Base-by-base conservation (phyloP, 345 rosid species). In the Eucalyptus curtisii region DNA sequence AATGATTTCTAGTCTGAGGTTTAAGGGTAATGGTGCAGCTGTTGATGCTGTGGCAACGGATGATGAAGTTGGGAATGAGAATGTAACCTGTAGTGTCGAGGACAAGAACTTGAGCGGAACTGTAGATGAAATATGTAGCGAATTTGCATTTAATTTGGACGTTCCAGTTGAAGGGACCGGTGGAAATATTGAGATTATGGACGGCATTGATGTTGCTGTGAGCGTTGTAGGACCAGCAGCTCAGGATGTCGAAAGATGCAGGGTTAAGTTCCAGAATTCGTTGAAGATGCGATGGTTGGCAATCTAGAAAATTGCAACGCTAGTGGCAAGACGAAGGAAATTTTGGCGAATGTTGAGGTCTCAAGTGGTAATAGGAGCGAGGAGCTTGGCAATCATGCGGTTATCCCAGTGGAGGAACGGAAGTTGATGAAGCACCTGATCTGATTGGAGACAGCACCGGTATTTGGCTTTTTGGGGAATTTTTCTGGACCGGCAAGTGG, bases 381-480 rank as follows among this genome's bases (percentile, higher is more conserved):
- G 71, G 33, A 61, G 71, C 37, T 61, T 88, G 91, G 33, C 82
- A 85, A 40, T 85, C 89, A 89, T 85, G 86, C 85, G 17, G 79
- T 53, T 84, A 90, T 49, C 47, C 48, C 49, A n/a, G 89, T 37
- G 91, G 84, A 30, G 93, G 90, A 71, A 44, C 61, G 57, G 87
- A 90, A 91, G 91, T 90, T 85, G 94, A 92, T 57, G 90, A 87
- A 15, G 61, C 24, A 13, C 49, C 20, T 12, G 90, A 90, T 44
- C 33, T 47, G 87, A 53, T 86, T 90, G 91, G 88, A 48, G 92
- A 86, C 86, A 91, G 8, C 8, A 48, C 49, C 14, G 14, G 49
- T 48, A 48, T 48, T 48, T 86, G 95, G 94, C 88, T 94, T 90
- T 93, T 96, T 97, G 86, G 98, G 47, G 47, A 44, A 97, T 88